Conservation (phyloP, 2,329 filamentous ascomycete species). For the Thelonectria blattea region DNA sequence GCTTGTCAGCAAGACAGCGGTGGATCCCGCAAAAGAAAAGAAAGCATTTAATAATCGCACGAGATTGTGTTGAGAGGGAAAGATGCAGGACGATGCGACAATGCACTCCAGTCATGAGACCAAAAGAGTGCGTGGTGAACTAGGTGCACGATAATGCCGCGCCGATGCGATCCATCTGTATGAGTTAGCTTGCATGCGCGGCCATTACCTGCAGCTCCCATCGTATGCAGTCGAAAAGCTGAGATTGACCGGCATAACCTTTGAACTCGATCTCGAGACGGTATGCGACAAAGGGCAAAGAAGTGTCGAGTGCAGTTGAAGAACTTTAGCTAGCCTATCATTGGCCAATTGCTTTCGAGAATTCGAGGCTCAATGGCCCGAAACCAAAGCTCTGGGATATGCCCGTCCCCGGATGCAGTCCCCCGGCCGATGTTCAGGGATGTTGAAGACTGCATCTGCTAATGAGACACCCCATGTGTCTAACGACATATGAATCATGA, state of each 20-base stretch:
- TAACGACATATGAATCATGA: neutral
- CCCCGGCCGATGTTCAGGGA: conserved; percentile 22
- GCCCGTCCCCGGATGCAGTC: conserved; percentile 20
- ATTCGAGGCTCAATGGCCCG: conserved; percentile 22
- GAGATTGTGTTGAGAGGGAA: neutral
- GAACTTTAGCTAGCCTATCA: conserved; percentile 11
- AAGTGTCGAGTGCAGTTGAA: conserved; percentile 9
- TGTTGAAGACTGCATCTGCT: conserved; percentile 19
- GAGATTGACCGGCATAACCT: neutral
- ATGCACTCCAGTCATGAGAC: neutral
- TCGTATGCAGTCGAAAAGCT: neutral
- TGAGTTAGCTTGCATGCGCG: neutral
- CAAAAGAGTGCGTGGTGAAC: neutral
- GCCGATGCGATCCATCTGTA: neutral
- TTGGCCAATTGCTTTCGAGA: conserved; percentile 31
- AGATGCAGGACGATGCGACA: neutral
- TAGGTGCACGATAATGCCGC: neutral
- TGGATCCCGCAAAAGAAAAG: conserved; percentile 2
- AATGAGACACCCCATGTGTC: conserved; percentile 29
- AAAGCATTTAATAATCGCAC: neutral
- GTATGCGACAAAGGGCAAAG: conserved; percentile 9
- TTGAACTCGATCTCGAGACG: conserved; percentile 13
- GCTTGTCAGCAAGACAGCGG: neutral
- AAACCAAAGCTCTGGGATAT: conserved; percentile 35
- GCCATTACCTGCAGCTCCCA: neutral